phyloP scores from a whole-genome alignment of 306 rosid species.

The Cicer cuneatum region DNA sequence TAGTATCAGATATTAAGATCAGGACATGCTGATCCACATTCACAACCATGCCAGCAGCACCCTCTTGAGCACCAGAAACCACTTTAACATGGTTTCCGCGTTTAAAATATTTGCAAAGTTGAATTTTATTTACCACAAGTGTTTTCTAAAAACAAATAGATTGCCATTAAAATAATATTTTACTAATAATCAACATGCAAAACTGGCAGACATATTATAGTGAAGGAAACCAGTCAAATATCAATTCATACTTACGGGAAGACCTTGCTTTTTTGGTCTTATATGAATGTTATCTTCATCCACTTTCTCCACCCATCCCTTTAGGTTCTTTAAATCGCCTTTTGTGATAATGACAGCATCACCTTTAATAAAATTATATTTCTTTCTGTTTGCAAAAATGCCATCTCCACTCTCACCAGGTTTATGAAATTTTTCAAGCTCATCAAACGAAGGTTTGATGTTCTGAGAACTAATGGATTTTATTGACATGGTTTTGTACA shows the following conservation, averaged over 20 bases:
- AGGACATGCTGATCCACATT: constrained; percentile 92
- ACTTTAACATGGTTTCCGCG: constrained; percentile 98
- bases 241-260: constrained; percentile 68
- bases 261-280: constrained; percentile 86
- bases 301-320: constrained; percentile 98
- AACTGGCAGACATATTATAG: constrained; percentile 14
- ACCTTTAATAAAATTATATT: constrained; percentile 96
- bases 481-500: constrained; percentile 83
- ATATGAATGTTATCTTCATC: constrained; percentile 91
- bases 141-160: constrained; percentile 60
- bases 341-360: constrained; percentile 87
- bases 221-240: constrained; percentile 20
- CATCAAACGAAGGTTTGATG: constrained; percentile 91
- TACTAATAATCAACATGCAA: constrained; percentile 6
- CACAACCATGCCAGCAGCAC: constrained; percentile 98
- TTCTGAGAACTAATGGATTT: constrained; percentile 82
- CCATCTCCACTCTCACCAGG: constrained; percentile 94
- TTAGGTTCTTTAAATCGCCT: constrained; percentile 92
- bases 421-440: constrained; percentile 88
- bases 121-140: constrained; percentile 81
- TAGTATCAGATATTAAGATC: constrained; percentile 86
- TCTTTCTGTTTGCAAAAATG: constrained; percentile 88
- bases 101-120: constrained; percentile 93
- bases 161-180: constrained; percentile 29
- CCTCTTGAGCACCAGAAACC: constrained; percentile 91